Evolutionary conservation across 2,329 filamentous ascomycete species (phyloP).

Genomic region (Neoarthrinium moseri): DNA sequence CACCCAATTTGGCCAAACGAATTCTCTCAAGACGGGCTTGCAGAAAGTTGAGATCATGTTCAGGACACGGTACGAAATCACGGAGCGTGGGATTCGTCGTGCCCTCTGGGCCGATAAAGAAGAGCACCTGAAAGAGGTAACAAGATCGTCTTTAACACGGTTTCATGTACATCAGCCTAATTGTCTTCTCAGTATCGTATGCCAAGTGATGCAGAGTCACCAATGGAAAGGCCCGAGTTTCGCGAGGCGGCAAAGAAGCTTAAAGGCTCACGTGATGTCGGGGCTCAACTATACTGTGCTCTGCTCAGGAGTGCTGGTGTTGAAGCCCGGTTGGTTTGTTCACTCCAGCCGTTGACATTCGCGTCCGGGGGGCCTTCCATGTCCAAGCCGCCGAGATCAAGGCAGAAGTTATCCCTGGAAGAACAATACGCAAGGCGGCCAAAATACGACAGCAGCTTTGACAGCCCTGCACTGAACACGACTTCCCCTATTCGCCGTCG

Average conservation of each 20-base stretch:
- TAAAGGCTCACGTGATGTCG: conserved; percentile 83
- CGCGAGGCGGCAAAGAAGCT: conserved; percentile 65
- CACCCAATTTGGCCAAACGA: conserved; percentile 73
- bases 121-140: conserved; percentile 58
- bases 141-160: conserved; percentile 18
- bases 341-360: conserved; percentile 79
- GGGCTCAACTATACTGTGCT: conserved; percentile 87
- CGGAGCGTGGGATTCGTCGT: conserved; percentile 66
- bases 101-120: conserved; percentile 74
- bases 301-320: conserved; percentile 81
- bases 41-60: conserved; percentile 67
- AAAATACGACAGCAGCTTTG: conserved; percentile 33
- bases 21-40: conserved; percentile 78
- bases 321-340: conserved; percentile 81
- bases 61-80: conserved; percentile 67
- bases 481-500: conserved; percentile 38
- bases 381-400: conserved; percentile 36
- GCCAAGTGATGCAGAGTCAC: conserved; percentile 63
- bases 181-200: conserved; percentile 46
- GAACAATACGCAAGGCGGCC: conserved; percentile 38
- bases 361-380: conserved; percentile 50
- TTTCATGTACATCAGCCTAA: not conserved
- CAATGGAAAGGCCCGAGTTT: conserved; percentile 73
- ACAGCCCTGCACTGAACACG: conserved; percentile 24
- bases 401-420: conserved; percentile 26